Base-by-base conservation (phyloP, 192 early-diverging fungal genomes). In the Coemansia sp. region DNA sequence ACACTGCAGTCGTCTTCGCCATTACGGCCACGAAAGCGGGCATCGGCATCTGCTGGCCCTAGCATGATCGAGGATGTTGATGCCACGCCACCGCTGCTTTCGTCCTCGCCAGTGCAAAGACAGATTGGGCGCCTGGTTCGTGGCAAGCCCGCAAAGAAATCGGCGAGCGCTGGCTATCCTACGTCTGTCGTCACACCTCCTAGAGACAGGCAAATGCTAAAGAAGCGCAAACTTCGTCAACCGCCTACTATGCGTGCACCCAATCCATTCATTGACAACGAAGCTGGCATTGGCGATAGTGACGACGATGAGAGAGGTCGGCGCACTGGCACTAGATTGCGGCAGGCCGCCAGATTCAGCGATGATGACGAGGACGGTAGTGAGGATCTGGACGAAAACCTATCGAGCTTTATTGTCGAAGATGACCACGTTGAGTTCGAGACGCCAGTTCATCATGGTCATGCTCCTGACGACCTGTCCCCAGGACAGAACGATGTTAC, bases 371-470 rank as follows among this genome's bases (percentile, higher is more conserved):
- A 77, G 65, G 53, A 53, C 36, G 79, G 77, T 36, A 68, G 64
- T 7, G 75, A 78, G 3, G 69, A 78, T 21, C 33, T 83, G 63
- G 72, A 83, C 42, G 69, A 67, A 41, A 70, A 78, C 17, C 59
- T 78, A 61, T 78, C 81, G n/a, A 73, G 75, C 73, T 83, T 78
- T 73, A 69, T 83, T 64, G 77, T 78, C 4, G 73, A 83, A 21
- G 67, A 79, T 21, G 73, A 78, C 51, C 56, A 83, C 31, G 64
- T 83, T 3, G 75, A 83, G 36, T 78, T 69, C 66, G 73, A 74
- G n/a, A 69, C 75, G 33, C 69, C 72, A 0, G 48, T 37, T 4
- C 44, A 11, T 3, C 17, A 42, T 9, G 57, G 69, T 10, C 42
- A 60, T 45, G 44, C 29, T 0, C 34, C 17, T 4, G 64, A 60